Conservation (phyloP, 306 rosid genomes). For the Mucuna pruriens region DNA sequence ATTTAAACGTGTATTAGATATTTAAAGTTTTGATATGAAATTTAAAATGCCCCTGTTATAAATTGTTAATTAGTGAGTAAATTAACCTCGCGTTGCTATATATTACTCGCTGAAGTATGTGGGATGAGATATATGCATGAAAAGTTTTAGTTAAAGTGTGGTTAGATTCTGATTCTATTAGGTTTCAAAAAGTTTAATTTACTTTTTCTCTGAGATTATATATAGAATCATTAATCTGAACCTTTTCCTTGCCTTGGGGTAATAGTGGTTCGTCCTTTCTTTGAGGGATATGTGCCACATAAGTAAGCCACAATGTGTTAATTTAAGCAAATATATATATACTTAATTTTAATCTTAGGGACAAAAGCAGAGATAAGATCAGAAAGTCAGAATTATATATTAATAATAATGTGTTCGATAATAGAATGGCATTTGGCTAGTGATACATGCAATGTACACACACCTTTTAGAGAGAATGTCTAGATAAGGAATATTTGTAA, state of each 20-base stretch:
- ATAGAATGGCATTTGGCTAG: constrained; percentile 34
- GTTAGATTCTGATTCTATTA: constrained; percentile 44
- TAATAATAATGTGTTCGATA: constrained; percentile 8
- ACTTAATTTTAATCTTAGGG: constrained; percentile 4
- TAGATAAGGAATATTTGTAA: constrained; percentile 38
- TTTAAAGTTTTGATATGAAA: not conserved
- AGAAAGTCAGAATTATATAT: constrained; percentile 17
- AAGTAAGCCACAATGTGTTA: constrained; percentile 35
- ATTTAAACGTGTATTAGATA: not conserved
- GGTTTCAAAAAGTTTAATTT: constrained; percentile 1
- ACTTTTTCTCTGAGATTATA: not conserved
- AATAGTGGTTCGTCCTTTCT: constrained; percentile 45
- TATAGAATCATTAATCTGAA: constrained; percentile 23
- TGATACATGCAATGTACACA: constrained; percentile 25
- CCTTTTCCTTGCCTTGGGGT: constrained; percentile 29
- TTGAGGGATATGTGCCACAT: constrained; percentile 56
- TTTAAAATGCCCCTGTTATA: not conserved
- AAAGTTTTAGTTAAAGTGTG: constrained; percentile 38
- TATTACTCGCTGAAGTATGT: not conserved
- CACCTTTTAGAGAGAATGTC: constrained; percentile 37
- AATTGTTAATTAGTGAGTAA: not conserved
- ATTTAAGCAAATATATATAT: not conserved
- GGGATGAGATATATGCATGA: constrained; percentile 20
- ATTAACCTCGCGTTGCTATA: not conserved
- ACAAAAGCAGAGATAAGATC: constrained; percentile 38